Evolutionary conservation across 306 rosid genomes (phyloP).

Genomic region (Trifolium repens): DNA sequence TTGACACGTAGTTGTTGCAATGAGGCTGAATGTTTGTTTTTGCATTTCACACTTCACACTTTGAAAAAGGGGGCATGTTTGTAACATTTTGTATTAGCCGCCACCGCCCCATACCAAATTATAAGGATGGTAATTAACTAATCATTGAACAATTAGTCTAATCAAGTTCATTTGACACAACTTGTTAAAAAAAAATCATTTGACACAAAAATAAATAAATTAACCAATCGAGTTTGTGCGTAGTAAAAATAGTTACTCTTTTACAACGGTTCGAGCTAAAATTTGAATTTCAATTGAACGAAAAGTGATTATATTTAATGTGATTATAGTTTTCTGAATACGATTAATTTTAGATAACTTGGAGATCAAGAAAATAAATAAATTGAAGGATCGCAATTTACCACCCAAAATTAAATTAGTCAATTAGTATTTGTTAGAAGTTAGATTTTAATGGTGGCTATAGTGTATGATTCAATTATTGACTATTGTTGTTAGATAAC

Average conservation of each 20-base stretch:
- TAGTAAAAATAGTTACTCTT: no score
- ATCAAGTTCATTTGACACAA: neutral
- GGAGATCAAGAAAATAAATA: no score
- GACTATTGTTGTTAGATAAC: neutral
- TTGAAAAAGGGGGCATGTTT: neutral
- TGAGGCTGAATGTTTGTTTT: slow-evolving; percentile 28
- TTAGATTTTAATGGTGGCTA: neutral
- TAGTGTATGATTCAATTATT: neutral
- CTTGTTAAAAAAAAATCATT: no score
- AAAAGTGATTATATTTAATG: no score
- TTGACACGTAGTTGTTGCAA: slow-evolving; percentile 49
- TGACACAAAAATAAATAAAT: neutral
- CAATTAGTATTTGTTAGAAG: neutral
- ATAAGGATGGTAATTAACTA: neutral
- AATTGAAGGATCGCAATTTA: neutral
- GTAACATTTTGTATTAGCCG: neutral
- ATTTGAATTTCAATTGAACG: no score
- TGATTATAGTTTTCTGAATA: no score
- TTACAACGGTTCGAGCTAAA: neutral
- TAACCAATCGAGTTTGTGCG: neutral
- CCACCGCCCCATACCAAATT: neutral
- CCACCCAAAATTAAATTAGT: neutral
- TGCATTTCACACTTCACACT: slow-evolving; percentile 49
- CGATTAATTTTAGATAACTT: no score
- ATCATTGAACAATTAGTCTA: neutral